phyloP scores from a whole-genome alignment of 2,329 filamentous ascomycete genomes.

The Ophiocordyceps unilateralis region DNA sequence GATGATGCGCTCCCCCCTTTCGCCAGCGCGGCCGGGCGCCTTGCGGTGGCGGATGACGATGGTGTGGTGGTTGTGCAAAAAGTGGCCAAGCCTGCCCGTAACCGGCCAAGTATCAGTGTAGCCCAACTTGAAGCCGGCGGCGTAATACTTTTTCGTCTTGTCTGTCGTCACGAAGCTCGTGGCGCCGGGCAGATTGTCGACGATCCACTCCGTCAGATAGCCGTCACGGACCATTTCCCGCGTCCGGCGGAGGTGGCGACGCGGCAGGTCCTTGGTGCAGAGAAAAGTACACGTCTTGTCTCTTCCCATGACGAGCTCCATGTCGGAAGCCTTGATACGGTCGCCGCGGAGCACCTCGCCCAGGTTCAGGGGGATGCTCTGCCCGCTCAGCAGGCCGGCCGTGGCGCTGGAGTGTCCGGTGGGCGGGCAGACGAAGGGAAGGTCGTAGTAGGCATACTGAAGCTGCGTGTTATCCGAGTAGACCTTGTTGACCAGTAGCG shows the following conservation, averaged over 20 bases:
- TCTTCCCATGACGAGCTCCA: conserved; percentile 60
- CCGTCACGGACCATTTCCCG: conserved; percentile 58
- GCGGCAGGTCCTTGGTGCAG: conserved; percentile 50
- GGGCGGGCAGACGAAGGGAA: conserved; percentile 73
- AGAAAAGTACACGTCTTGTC: conserved; percentile 58
- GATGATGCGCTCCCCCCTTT: conserved; percentile 58
- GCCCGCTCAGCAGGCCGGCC: conserved; percentile 53
- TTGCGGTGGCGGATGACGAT: conserved; percentile 65
- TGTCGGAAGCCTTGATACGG: conserved; percentile 69
- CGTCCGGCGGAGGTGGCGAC: conserved; percentile 47
- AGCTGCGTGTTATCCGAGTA: conserved; percentile 79
- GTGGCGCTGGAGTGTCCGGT: conserved; percentile 49
- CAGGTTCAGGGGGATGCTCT: conserved; percentile 66
- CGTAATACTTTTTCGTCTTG: conserved; percentile 73
- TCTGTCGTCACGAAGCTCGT: conserved; percentile 80
- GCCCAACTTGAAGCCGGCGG: conserved; percentile 76
- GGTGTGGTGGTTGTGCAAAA: conserved; percentile 77
- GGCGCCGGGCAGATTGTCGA: conserved; percentile 77
- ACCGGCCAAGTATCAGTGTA: conserved; percentile 48
- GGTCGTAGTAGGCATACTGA: conserved; percentile 82
- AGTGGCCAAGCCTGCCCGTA: conserved; percentile 47
- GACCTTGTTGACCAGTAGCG: conserved; percentile 80
- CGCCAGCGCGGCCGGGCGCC: conserved; percentile 50
- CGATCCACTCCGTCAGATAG: conserved; percentile 86
- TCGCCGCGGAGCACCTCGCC: conserved; percentile 79